Percentiles rank a stretch among this genome's conserved stretches.
Evolutionary conservation across 2,329 filamentous ascomycete genomes (phyloP).

Genomic region (Zopfia rhizophila): DNA sequence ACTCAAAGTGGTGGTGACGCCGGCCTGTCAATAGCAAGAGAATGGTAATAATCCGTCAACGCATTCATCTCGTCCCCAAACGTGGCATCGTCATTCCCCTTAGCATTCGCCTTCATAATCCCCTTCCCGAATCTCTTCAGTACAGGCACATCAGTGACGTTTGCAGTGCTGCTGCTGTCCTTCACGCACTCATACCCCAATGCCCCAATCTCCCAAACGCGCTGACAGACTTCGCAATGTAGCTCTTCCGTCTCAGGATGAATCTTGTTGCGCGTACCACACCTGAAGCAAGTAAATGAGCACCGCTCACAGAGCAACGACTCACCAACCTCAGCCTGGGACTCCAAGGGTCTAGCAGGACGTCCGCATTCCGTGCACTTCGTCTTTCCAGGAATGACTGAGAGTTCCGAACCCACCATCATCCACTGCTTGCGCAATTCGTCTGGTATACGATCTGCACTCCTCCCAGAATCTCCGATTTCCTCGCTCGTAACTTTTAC

Average conservation of each 20-base stretch:
- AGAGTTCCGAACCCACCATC: conserved; percentile 10
- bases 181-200: conserved; percentile 50
- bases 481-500: conserved; percentile 49
- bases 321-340: background rate
- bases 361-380: conserved; percentile 48
- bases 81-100: conserved; percentile 24
- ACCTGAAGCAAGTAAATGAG: conserved; percentile 55
- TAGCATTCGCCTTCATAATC: conserved; percentile 10
- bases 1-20: conserved; percentile 32
- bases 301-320: conserved; percentile 52
- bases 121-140: conserved; percentile 27
- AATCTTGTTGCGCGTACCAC: conserved; percentile 36
- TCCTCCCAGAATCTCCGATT: conserved; percentile 52
- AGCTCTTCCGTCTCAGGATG: conserved; percentile 27
- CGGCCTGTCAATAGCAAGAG: conserved; percentile 35
- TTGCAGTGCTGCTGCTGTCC: conserved; percentile 16
- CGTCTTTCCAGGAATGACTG: conserved; percentile 36
- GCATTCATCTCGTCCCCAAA: conserved; percentile 50
- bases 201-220: conserved; percentile 49
- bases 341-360: conserved; percentile 38
- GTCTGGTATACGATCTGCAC: conserved; percentile 55
- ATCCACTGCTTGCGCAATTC: conserved; percentile 44
- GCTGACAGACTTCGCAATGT: conserved; percentile 42
- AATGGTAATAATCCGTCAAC: conserved; percentile 45
- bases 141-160: conserved; percentile 22